phyloP scores from a whole-genome alignment of 306 rosid species.

The Prunus dulcis region DNA sequence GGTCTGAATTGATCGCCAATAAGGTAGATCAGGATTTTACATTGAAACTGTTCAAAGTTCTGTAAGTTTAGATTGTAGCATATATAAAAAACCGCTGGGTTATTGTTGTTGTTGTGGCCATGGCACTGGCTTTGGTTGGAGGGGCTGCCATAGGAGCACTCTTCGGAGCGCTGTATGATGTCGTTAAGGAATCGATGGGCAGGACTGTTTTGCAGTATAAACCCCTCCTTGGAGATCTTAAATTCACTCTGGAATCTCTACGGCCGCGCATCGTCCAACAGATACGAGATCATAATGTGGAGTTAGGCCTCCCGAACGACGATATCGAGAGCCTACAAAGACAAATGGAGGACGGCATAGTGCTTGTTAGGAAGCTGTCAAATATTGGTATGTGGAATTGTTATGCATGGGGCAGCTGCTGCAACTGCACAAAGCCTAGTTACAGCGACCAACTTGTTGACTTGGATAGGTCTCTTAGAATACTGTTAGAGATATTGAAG shows the following conservation, averaged over 20 bases:
- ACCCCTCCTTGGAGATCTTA: neutral
- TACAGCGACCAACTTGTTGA: conserved; percentile 7
- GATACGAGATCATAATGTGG: neutral
- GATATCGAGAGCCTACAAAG: neutral
- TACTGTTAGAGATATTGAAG: neutral
- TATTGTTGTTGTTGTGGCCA: neutral
- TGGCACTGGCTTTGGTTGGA: neutral
- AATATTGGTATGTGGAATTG: neutral
- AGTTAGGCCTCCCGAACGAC: neutral
- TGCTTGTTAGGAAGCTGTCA: neutral
- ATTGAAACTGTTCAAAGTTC: too few relatives aligned
- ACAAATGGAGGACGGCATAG: neutral
- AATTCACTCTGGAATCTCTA: neutral
- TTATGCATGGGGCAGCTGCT: neutral
- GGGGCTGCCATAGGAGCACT: conserved; percentile 11
- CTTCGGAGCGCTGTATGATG: conserved; percentile 1
- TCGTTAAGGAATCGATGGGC: neutral
- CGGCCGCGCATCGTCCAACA: neutral
- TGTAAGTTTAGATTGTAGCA: neutral
- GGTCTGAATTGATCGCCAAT: too few relatives aligned
- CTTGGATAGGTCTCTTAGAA: conserved; percentile 5
- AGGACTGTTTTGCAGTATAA: neutral
- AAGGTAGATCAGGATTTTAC: too few relatives aligned
- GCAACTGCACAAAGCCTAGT: neutral
- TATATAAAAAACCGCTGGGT: neutral